Evolutionary conservation across 768 basidiomycete species (phyloP), one percentile per base, ranked within the genome.

Genomic region (Chalciporus chontae): DNA sequence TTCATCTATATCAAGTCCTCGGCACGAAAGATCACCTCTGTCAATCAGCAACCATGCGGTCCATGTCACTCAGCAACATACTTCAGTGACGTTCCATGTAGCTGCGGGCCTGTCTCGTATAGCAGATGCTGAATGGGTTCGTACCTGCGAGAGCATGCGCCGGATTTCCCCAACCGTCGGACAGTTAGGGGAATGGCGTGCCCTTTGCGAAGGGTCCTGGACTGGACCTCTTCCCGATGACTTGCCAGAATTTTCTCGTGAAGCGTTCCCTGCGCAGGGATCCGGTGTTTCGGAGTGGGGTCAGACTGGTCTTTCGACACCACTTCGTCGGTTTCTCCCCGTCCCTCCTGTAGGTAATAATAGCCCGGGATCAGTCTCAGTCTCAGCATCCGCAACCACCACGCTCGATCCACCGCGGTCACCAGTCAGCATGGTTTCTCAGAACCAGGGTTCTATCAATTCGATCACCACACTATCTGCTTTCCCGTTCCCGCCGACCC

Each of bases 111-210:
- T 91, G 17, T 75, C 84, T 8, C 77, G 85, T 21, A 70, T 90
- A n/a, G 87, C 87, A 1, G 87, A 91, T 49, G 81, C 82, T 6
- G 86, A 90, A 68, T 92, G 89, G 88, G 61, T 77, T 19, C 80
- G 81, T 32, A 69, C 78, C 11, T 87, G 85, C 57, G 88, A 90
- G 71, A 75, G 75, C n/a, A 77, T 90, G 19, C 78, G 87, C 37
- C 74, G 81, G 5, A 78, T 79, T 56, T 76, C 84, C 13, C 82
- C 86, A 0, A 76, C 76, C 11, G 74, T 92, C 29, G 89, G 87
- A 0, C 73, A 72, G n/a, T 72, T 90, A 4, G 84, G 82, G 5
- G 80, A 87, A 72, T 89, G 82, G 81, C 75, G 80, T 45, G 73
- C 82, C 5, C 69, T 86, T 3, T 90, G 88, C 58, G 89, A 92